phyloP scores from a whole-genome alignment of 305 asterid genomes.

The Plantago coronopus region DNA sequence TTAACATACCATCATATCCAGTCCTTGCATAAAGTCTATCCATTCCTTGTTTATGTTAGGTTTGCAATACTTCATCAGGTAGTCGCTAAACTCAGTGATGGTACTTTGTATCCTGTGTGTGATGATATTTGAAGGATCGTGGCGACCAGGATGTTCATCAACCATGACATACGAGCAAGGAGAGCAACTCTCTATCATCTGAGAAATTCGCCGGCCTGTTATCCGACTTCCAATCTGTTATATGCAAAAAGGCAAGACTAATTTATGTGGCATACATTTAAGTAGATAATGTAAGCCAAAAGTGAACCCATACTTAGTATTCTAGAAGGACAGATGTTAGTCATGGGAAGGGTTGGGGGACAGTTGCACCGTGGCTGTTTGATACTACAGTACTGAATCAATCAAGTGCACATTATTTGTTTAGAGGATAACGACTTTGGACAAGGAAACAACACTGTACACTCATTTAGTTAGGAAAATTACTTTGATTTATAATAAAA shows the following conservation, averaged over 20 bases:
- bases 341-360: no score
- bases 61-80: conserved; percentile 42
- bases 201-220: conserved; percentile 78
- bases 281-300: conserved; percentile 4
- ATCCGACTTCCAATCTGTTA: conserved; percentile 90
- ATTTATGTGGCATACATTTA: conserved; percentile 17
- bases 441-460: no score
- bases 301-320: no score
- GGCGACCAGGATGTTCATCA: conserved; percentile 92
- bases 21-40: conserved; percentile 46
- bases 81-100: conserved; percentile 51
- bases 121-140: conserved; percentile 80
- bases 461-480: conserved; percentile 3
- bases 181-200: conserved; percentile 64
- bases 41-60: conserved; percentile 44
- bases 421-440: no score
- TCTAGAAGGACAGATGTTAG: no score
- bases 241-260: conserved; percentile 23
- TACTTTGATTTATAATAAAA: conserved; percentile 1
- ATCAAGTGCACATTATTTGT: no score
- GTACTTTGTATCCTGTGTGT: conserved; percentile 75
- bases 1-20: conserved; percentile 68
- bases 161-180: conserved; percentile 82
- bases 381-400: no score
- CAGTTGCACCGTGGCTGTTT: no score